Evolutionary conservation across 768 basidiomycete species (phyloP).

Genomic region (Lactifluus echinatus): DNA sequence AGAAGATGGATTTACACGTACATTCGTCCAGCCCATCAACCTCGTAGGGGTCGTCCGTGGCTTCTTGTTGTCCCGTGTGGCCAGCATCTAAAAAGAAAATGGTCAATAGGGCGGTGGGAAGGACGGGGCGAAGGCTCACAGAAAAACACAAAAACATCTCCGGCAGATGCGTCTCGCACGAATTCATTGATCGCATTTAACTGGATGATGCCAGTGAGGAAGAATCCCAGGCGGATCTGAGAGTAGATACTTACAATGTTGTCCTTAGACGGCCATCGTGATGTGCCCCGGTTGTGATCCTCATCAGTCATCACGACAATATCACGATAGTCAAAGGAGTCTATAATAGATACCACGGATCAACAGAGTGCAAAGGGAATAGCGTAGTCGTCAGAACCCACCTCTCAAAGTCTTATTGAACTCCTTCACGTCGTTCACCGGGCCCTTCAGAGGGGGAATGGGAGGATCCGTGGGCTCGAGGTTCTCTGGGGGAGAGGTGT

Average conservation of each 20-base stretch:
- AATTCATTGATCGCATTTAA: conserved; percentile 11
- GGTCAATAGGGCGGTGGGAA: background rate
- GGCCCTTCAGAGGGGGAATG: conserved; percentile 1
- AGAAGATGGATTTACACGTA: background rate
- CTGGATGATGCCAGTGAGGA: conserved; percentile 1
- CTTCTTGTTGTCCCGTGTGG: background rate
- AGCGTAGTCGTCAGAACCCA: background rate
- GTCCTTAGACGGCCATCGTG: conserved; percentile 4
- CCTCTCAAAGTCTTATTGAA: conserved; percentile 3
- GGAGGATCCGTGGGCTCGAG: too few species aligned
- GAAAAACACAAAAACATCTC: conserved; percentile 19
- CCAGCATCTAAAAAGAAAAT: background rate
- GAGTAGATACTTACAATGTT: conserved; percentile 14
- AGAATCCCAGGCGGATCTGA: background rate
- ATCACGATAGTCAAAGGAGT: conserved; percentile 2
- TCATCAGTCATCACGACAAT: conserved; percentile 18
- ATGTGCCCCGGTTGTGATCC: background rate
- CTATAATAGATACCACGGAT: background rate
- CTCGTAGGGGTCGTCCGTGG: background rate
- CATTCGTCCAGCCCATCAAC: background rate
- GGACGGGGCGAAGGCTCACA: conserved; percentile 7
- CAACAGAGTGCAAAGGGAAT: background rate
- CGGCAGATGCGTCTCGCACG: conserved; percentile 9
- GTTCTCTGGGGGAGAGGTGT: background rate
- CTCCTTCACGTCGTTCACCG: conserved; percentile 5